A percentile compares a stretch with the other conserved stretches of the same genome.
phyloP scores from a whole-genome alignment of 1,284 basidiomycete genomes.

The Austroboletus novae-zelandiae region DNA sequence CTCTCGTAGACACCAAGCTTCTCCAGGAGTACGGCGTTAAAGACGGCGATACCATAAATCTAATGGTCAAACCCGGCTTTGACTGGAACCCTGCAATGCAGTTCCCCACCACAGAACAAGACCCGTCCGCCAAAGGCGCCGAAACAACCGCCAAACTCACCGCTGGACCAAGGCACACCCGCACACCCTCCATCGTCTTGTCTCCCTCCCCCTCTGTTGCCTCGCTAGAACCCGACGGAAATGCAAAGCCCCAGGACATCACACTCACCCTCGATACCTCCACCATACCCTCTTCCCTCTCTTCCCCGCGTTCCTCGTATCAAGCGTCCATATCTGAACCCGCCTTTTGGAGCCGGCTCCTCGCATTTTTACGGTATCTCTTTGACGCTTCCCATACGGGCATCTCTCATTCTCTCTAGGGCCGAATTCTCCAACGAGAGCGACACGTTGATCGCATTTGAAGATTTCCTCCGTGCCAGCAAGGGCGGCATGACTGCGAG shows the following conservation, averaged over 20 bases:
- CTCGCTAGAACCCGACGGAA: conserved; percentile 37
- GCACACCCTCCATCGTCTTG: conserved; percentile 72
- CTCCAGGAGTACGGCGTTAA: conserved; percentile 85
- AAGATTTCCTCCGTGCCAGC: conserved; percentile 70
- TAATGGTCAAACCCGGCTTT: conserved; percentile 79
- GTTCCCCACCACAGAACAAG: conserved; percentile 18
- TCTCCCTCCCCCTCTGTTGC: conserved; percentile 64
- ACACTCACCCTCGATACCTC: conserved; percentile 61
- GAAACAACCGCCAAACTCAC: conserved; percentile 27
- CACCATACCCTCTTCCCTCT: conserved; percentile 41
- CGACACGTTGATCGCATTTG: conserved; percentile 65
- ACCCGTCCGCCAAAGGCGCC: conserved; percentile 14
- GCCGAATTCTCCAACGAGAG: conserved; percentile 51
- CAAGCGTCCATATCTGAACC: conserved; percentile 69
- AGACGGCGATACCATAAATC: conserved; percentile 75
- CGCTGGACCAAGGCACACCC: conserved; percentile 44
- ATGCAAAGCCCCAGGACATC: conserved; percentile 53
- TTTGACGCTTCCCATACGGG: not conserved
- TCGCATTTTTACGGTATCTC: conserved; percentile 59
- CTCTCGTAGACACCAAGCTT: conserved; percentile 81
- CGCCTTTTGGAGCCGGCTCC: conserved; percentile 72
- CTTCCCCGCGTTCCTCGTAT: conserved; percentile 52
- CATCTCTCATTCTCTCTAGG: conserved; percentile 36
- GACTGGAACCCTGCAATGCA: conserved; percentile 58
- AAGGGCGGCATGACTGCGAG: conserved; percentile 67